phyloP scores from a whole-genome alignment of 2,329 filamentous ascomycete genomes.

The Trichoderma oligosporum region DNA sequence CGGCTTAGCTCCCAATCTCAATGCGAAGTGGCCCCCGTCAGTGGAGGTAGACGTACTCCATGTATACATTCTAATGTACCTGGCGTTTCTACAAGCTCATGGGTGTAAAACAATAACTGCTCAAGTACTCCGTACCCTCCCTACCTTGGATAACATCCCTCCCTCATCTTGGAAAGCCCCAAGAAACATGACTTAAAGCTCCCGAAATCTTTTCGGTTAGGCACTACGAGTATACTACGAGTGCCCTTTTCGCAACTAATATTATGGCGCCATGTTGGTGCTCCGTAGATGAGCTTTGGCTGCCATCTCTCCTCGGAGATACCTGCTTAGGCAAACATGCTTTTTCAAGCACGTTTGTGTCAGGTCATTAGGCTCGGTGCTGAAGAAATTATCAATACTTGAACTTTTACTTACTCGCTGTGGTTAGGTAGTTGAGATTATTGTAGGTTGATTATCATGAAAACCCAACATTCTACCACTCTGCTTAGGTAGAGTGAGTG shows the following conservation, averaged over 20 bases:
- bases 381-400: no score
- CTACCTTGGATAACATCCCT: no score
- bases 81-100: background rate
- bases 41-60: no score
- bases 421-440: background rate
- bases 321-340: no score
- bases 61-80: no score
- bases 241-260: constrained; percentile 3
- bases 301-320: background rate
- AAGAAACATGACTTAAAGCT: constrained; percentile 6
- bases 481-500: no score
- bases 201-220: constrained; percentile 14
- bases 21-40: no score
- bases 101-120: background rate
- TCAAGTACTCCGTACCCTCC: no score
- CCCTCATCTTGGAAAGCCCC: constrained; percentile 13
- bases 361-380: no score
- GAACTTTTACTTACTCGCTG: no score
- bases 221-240: background rate
- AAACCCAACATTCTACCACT: constrained; percentile 6
- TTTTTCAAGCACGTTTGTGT: background rate
- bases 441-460: background rate
- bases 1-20: no score
- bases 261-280: constrained; percentile 1
- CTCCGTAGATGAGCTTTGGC: constrained; percentile 5